phyloP scores from a whole-genome alignment of 2,329 filamentous ascomycete genomes.

The Neocatenulostroma microsporum region DNA sequence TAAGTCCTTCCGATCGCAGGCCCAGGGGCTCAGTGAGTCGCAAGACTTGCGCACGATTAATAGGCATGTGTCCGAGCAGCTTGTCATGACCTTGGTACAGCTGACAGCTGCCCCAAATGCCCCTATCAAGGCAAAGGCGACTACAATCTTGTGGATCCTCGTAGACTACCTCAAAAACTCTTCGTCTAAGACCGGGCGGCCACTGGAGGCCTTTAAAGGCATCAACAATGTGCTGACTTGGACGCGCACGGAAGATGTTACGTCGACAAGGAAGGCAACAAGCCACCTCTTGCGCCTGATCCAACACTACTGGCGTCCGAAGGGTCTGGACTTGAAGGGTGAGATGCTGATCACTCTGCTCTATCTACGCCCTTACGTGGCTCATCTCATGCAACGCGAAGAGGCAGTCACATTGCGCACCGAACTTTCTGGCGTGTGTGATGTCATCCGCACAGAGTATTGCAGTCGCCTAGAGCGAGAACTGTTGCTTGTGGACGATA shows the following conservation, averaged over 20 bases:
- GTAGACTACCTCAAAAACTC: slow-evolving; percentile 46
- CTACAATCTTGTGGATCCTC: slow-evolving; percentile 15
- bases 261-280: slow-evolving; percentile 54
- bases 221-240: slow-evolving; percentile 64
- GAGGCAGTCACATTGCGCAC: slow-evolving; percentile 12
- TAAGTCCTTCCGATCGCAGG: slow-evolving; percentile 20
- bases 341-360: slow-evolving; percentile 67
- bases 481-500: slow-evolving; percentile 68
- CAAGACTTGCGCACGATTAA: slow-evolving; percentile 14
- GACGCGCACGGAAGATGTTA: slow-evolving; percentile 60
- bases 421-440: slow-evolving; percentile 56
- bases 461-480: slow-evolving; percentile 60
- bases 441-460: slow-evolving; percentile 73
- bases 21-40: slow-evolving; percentile 18
- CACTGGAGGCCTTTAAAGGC: slow-evolving; percentile 65
- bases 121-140: slow-evolving; percentile 16
- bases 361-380: slow-evolving; percentile 43
- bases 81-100: slow-evolving; percentile 22
- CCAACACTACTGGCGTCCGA: slow-evolving; percentile 61
- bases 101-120: slow-evolving; percentile 26
- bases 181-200: slow-evolving; percentile 35
- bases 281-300: slow-evolving; percentile 62
- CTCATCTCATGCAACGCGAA: slow-evolving; percentile 24
- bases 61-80: slow-evolving; percentile 24
- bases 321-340: slow-evolving; percentile 59